These are phyloP conservation scores for Cercophora samala DNA, from an alignment of 495 filamentous ascomycete species.

Conservation along the genomic window DNA sequence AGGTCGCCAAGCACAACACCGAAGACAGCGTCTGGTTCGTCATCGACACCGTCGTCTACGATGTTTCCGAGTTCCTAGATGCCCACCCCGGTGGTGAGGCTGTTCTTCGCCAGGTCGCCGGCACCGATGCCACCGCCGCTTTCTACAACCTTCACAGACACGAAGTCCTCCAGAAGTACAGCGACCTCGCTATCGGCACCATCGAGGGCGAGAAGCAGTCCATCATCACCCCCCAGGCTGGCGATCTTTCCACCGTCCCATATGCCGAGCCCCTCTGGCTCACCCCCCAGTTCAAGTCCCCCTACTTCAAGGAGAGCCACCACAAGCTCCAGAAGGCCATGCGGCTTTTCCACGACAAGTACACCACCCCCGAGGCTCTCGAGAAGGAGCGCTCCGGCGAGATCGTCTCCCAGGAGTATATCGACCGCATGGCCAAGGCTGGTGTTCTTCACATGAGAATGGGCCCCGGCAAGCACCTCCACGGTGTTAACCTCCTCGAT, in stretches of 20 bases:
- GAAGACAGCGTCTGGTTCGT: conserved; percentile 77
- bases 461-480: conserved; percentile 79
- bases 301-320: conserved; percentile 80
- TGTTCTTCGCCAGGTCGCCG: conserved; percentile 80
- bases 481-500: conserved; percentile 63
- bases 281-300: conserved; percentile 71
- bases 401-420: conserved; percentile 71
- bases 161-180: conserved; percentile 79
- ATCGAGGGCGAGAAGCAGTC: conserved; percentile 71
- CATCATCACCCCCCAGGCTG: conserved; percentile 65
- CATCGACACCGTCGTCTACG: conserved; percentile 88
- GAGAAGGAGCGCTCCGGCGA: conserved; percentile 74
- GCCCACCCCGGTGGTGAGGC: conserved; percentile 84
- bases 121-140: conserved; percentile 77
- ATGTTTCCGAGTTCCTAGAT: conserved; percentile 87
- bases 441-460: conserved; percentile 78
- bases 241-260: conserved; percentile 70
- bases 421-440: conserved; percentile 70
- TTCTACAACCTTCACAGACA: conserved; percentile 95
- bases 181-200: conserved; percentile 69
- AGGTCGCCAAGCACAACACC: conserved; percentile 79
- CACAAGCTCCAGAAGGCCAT: conserved; percentile 65
- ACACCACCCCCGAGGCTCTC: conserved; percentile 71
- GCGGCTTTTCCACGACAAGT: conserved; percentile 67
- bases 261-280: conserved; percentile 84